Evolutionary conservation across 2,329 filamentous ascomycete species (phyloP).

Genomic region (Fusarium citri): DNA sequence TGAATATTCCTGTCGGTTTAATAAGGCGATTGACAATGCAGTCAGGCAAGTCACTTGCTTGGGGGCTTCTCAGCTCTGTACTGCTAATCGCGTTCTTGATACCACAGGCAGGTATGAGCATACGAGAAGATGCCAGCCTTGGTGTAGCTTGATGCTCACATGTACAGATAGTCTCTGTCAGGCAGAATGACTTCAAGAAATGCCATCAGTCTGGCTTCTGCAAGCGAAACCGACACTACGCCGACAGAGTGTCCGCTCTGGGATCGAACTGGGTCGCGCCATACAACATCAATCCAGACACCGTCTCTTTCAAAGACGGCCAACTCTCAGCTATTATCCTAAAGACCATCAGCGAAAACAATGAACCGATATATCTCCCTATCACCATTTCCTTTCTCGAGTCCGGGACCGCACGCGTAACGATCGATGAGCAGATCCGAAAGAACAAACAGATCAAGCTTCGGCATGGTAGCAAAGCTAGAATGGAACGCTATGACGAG

Average conservation of each 20-base stretch:
- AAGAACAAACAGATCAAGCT: conserved; percentile 89
- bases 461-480: conserved; percentile 82
- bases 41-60: too few species aligned
- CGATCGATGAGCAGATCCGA: conserved; percentile 90
- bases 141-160: too few species aligned
- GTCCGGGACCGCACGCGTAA: conserved; percentile 87
- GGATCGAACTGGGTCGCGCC: conserved; percentile 80
- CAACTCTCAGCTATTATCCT: conserved; percentile 81
- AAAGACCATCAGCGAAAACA: conserved; percentile 74
- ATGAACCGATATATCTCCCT: conserved; percentile 81
- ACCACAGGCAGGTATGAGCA: too few species aligned
- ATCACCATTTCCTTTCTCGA: conserved; percentile 89
- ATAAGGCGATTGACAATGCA: too few species aligned
- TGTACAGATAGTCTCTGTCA: conserved; percentile 75
- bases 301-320: conserved; percentile 81
- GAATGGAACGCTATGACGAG: conserved; percentile 96
- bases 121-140: accelerated
- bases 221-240: conserved; percentile 90
- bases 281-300: conserved; percentile 79
- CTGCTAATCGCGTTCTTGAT: too few species aligned
- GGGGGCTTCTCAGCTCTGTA: too few species aligned
- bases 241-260: conserved; percentile 76
- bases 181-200: conserved; percentile 97
- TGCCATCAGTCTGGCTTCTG: conserved; percentile 97
- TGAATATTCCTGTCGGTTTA: too few species aligned